Percentiles rank a stretch among this genome's conserved stretches.
Conservation (phyloP, 495 filamentous ascomycete genomes). For the Lasiosphaeriaceae sp. region DNA sequence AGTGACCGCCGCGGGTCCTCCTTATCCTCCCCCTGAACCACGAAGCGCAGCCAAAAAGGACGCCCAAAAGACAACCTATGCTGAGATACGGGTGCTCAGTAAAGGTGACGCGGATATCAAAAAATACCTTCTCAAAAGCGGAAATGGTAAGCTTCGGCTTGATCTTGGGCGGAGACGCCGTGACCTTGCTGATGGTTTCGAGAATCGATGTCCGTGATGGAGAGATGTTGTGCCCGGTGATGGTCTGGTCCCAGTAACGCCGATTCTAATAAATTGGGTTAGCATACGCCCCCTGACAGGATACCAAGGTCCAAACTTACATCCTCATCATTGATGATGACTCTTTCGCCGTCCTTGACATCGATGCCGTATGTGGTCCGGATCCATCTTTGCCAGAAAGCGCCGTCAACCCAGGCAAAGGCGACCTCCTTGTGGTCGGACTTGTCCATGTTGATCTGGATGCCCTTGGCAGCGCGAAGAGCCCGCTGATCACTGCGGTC, state of each 20-base stretch:
- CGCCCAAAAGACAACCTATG: slow-evolving; percentile 55
- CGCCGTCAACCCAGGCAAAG: slow-evolving; percentile 98
- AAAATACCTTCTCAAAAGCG: slow-evolving; percentile 71
- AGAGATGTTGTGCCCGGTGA: slow-evolving; percentile 80
- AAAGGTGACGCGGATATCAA: slow-evolving; percentile 64
- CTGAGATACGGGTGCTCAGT: slow-evolving; percentile 69
- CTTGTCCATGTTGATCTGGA: slow-evolving; percentile 82
- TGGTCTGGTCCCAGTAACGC: slow-evolving; percentile 90
- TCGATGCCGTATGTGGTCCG: slow-evolving; percentile 89
- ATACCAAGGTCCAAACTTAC: slow-evolving; percentile 50
- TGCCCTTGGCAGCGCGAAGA: slow-evolving; percentile 82
- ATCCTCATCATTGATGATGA: slow-evolving; percentile 97
- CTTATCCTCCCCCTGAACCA: slow-evolving; percentile 54
- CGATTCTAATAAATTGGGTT: slow-evolving; percentile 58
- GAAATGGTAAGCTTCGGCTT: slow-evolving; percentile 82
- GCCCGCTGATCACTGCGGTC: slow-evolving; percentile 88
- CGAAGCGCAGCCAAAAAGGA: slow-evolving; percentile 44
- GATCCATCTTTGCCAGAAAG: slow-evolving; percentile 97
- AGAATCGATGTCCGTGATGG: slow-evolving; percentile 91
- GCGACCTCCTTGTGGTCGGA: slow-evolving; percentile 82
- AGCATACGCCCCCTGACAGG: not conserved
- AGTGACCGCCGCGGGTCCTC: not conserved
- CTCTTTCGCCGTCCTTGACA: slow-evolving; percentile 76
- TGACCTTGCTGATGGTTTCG: slow-evolving; percentile 80
- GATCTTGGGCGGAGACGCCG: slow-evolving; percentile 71